These are phyloP conservation scores for Solanum pinnatisectum DNA, from an alignment of 257 asterid genomes.

Conservation along the genomic window DNA sequence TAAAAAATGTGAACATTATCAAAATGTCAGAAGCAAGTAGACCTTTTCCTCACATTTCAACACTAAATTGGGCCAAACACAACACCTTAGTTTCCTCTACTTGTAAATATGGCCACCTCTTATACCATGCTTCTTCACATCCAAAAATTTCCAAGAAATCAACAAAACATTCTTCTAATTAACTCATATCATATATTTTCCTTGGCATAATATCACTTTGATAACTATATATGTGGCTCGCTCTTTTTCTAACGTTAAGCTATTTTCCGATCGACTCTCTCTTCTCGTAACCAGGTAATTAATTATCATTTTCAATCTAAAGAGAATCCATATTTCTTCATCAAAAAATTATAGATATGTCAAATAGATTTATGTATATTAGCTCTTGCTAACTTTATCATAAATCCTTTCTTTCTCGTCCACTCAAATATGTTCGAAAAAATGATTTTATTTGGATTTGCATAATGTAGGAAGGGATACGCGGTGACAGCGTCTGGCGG, in stretches of 20 bases:
- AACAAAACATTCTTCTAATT: not conserved
- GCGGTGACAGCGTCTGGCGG: conserved; percentile 27
- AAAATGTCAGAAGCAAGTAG: not conserved
- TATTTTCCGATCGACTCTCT: conserved; percentile 21
- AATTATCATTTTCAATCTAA: not conserved
- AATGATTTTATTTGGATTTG: not conserved
- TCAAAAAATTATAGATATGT: not conserved
- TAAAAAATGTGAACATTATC: not conserved
- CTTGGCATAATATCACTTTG: not conserved
- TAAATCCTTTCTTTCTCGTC: not conserved
- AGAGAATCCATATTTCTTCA: not conserved
- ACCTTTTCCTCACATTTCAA: not conserved
- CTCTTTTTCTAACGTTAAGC: conserved; percentile 25
- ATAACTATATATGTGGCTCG: conserved; percentile 35
- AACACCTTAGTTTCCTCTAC: not conserved
- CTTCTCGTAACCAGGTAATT: not conserved
- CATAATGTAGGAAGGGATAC: conserved; percentile 36
- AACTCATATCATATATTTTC: not conserved
- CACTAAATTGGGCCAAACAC: too few relatives aligned
- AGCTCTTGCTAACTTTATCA: not conserved
- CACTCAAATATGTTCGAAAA: not conserved
- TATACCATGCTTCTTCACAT: not conserved
- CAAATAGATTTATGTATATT: not conserved
- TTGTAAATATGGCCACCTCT: not conserved
- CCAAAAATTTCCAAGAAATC: not conserved